phyloP scores from a whole-genome alignment of 139 green algal species.

The Chlorella sp. region DNA sequence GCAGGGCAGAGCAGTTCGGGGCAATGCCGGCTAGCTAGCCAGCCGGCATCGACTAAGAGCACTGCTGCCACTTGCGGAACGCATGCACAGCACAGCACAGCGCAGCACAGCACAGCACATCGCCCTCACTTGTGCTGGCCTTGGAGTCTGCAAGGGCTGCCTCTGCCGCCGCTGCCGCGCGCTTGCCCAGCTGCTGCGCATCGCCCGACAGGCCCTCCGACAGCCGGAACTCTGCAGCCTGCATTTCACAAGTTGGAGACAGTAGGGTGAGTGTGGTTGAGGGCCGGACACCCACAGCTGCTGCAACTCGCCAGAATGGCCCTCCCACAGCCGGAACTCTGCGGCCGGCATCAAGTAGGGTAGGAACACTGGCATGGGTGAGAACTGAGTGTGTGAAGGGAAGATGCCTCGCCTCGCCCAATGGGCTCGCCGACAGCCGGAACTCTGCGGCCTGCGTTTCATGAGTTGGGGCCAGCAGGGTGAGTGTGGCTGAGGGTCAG shows the following conservation, averaged over 20 bases:
- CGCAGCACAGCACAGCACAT: no score
- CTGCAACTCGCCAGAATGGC: no score
- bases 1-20: no score
- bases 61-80: no score
- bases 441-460: conserved; percentile 24
- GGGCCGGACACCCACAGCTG: no score
- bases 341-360: background rate
- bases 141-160: background rate
- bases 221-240: conserved; percentile 32
- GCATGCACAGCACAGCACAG: no score
- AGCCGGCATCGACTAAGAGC: no score
- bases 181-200: conserved; percentile 27
- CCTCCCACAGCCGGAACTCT: conserved; percentile 10
- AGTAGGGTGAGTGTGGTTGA: no score
- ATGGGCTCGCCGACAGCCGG: conserved; percentile 17
- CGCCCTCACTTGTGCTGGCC: conserved; percentile 5
- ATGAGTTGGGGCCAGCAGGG: background rate
- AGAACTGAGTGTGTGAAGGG: no score
- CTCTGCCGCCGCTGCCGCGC: conserved; percentile 14
- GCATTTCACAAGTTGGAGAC: background rate
- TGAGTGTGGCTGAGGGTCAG: no score
- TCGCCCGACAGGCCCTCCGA: conserved; percentile 19
- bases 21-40: no score
- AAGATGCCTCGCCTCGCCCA: conserved; percentile 26
- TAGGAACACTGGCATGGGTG: background rate